phyloP scores from a whole-genome alignment of 1,139 yeast species.

The Candida frijolesensis region DNA sequence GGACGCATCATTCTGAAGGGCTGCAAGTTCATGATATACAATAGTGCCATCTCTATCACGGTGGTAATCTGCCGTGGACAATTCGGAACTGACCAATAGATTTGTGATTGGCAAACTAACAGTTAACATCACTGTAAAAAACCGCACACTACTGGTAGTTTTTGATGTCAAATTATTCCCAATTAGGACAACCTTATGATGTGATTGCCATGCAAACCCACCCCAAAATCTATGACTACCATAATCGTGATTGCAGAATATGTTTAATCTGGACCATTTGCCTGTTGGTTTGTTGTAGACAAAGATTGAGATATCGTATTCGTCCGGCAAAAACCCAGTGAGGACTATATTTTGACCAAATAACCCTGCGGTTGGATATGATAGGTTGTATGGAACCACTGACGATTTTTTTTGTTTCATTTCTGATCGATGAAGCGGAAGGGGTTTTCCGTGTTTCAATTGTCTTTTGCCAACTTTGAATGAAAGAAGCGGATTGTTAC shows the following conservation, averaged over 20 bases:
- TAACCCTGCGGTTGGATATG: conserved; percentile 59
- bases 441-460: conserved; percentile 33
- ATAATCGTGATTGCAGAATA: conserved; percentile 56
- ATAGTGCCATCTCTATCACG: conserved; percentile 24
- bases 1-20: background rate
- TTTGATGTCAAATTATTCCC: conserved; percentile 55
- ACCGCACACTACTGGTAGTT: conserved; percentile 56
- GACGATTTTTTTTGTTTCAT: conserved; percentile 12
- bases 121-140: conserved; percentile 56
- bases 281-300: conserved; percentile 63
- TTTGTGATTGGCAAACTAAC: conserved; percentile 71
- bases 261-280: conserved; percentile 65
- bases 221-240: conserved; percentile 66
- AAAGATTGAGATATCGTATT: conserved; percentile 57
- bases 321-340: conserved; percentile 57
- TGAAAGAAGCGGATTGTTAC: conserved; percentile 37
- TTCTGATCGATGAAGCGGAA: conserved; percentile 26
- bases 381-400: conserved; percentile 40
- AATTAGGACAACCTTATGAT: conserved; percentile 61
- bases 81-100: conserved; percentile 49
- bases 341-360: conserved; percentile 67
- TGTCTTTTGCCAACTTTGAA: conserved; percentile 38
- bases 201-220: conserved; percentile 74
- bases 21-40: conserved; percentile 16
- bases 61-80: conserved; percentile 31